A percentile compares a stretch with the other conserved stretches of the same genome.
These are phyloP conservation scores for Carpinus fangiana DNA, from an alignment of 306 rosid species.

Conservation along the genomic window DNA sequence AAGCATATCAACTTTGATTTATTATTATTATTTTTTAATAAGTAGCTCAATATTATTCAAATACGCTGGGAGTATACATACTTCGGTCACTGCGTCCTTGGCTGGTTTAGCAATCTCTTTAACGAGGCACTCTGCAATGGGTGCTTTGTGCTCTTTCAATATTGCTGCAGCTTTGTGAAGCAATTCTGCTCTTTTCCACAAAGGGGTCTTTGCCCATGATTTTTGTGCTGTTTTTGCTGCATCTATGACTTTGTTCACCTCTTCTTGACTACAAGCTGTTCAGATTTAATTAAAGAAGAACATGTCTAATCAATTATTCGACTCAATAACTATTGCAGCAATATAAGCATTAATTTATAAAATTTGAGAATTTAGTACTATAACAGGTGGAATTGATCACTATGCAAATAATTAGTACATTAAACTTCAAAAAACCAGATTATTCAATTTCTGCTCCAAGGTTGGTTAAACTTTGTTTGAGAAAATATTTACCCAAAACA, in stretches of 20 bases:
- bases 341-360: not conserved
- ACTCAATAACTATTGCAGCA: not conserved
- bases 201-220: slow-evolving; percentile 93
- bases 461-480: not conserved
- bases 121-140: slow-evolving; percentile 84
- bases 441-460: not conserved
- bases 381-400: not conserved
- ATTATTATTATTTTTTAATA: no score
- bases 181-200: slow-evolving; percentile 96
- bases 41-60: no score
- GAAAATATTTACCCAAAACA: no score
- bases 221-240: slow-evolving; percentile 83
- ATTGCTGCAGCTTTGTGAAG: slow-evolving; percentile 97
- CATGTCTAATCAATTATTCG: not conserved
- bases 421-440: not conserved
- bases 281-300: not conserved
- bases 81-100: slow-evolving; percentile 95
- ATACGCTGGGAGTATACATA: not conserved
- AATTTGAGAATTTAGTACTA: not conserved
- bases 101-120: slow-evolving; percentile 97
- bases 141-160: slow-evolving; percentile 81
- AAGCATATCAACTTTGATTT: not conserved
- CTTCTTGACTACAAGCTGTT: slow-evolving; percentile 91
- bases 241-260: slow-evolving; percentile 89
- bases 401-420: not conserved